Percentiles rank a stretch among this genome's conserved stretches.
Evolutionary conservation across 2,329 filamentous ascomycete genomes (phyloP).

Genomic region (Fusarium pilosicola): DNA sequence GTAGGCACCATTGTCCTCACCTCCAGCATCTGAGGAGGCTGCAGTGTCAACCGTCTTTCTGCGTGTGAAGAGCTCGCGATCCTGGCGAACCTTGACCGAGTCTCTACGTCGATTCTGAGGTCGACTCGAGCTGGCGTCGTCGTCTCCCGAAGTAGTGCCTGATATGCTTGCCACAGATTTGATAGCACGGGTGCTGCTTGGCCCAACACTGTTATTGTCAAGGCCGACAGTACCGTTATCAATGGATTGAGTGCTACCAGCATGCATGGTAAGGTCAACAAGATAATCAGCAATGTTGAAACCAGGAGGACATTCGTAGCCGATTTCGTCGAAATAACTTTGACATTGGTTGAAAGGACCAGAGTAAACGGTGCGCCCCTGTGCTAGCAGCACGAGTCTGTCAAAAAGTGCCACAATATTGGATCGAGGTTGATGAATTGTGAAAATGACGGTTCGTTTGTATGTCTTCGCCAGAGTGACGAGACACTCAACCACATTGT

Average conservation of each 20-base stretch:
- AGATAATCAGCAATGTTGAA: slow-evolving; percentile 99
- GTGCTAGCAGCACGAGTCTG: slow-evolving; percentile 87
- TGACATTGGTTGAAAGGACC: slow-evolving; percentile 91
- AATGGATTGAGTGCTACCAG: slow-evolving; percentile 67
- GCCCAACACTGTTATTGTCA: slow-evolving; percentile 75
- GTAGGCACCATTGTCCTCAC: slow-evolving; percentile 61
- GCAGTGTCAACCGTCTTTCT: slow-evolving; percentile 73
- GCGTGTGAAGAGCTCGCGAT: slow-evolving; percentile 88
- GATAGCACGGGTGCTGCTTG: slow-evolving; percentile 86
- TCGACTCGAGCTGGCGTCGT: slow-evolving; percentile 67
- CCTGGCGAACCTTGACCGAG: slow-evolving; percentile 86
- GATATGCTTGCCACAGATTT: slow-evolving; percentile 91
- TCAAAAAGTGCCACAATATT: slow-evolving; percentile 99
- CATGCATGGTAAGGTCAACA: slow-evolving; percentile 98
- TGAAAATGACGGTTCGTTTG: slow-evolving; percentile 97
- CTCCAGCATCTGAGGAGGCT: slow-evolving; percentile 66
- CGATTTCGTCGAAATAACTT: slow-evolving; percentile 89
- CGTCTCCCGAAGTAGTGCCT: slow-evolving; percentile 77
- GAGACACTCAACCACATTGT: slow-evolving; percentile 96
- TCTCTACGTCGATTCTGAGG: slow-evolving; percentile 77
- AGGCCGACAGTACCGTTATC: slow-evolving; percentile 64
- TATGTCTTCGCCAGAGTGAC: slow-evolving; percentile 96
- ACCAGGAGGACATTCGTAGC: slow-evolving; percentile 91
- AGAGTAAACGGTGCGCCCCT: slow-evolving; percentile 91
- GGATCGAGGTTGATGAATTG: slow-evolving; percentile 96